Evolutionary conservation across 768 basidiomycete genomes (phyloP), one percentile per base, ranked within the genome.

Genomic region (Pisolithus sp.): DNA sequence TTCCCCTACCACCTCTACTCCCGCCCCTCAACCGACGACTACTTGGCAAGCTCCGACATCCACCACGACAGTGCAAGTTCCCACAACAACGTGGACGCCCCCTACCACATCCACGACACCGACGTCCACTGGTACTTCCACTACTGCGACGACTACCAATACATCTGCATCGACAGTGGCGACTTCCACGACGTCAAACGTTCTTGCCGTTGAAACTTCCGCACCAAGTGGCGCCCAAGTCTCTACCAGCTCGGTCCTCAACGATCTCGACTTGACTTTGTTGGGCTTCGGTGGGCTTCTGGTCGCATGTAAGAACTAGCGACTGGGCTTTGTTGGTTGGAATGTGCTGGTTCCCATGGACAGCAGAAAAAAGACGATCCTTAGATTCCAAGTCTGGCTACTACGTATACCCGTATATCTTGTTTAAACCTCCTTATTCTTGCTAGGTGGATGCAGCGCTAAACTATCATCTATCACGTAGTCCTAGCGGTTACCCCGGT

Each of bases 101-200:
- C 56, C 54, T 2, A 56, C 64, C 2, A 59, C 62, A 3, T 60
- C 61, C 44, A 55, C 67, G 1, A 51, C 65, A 8, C 46, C 66
- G n/a, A 45, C 65, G 18, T 57, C 65, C 12, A 57, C 63, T 15
- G 56, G 62, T 20, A 50, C 54, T 3, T 23, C 41, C 5, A 15
- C 40, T n/a, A 48, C 46, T 15, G 51, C 59, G n/a, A 26, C 23
- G 26, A 37, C 52, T 13, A 36, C 36, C 39, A 41, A 38, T 24
- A 48, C 52, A n/a, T 42, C 36, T 17, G 0, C 31, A 5, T 42
- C 39, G 8, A 59, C 72, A 42, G 57, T 39, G 5, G 49, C 65
- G 42, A 59, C 61, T 18, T 59, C 56, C 20, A 53, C 60, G 30
- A 51, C 60, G 46, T 46, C 68, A 38, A 46, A 53, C 20, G 7